These are phyloP conservation scores for Sphaerobolus stellatus DNA, from an alignment of 1,284 basidiomycete genomes.

Conservation along the genomic window DNA sequence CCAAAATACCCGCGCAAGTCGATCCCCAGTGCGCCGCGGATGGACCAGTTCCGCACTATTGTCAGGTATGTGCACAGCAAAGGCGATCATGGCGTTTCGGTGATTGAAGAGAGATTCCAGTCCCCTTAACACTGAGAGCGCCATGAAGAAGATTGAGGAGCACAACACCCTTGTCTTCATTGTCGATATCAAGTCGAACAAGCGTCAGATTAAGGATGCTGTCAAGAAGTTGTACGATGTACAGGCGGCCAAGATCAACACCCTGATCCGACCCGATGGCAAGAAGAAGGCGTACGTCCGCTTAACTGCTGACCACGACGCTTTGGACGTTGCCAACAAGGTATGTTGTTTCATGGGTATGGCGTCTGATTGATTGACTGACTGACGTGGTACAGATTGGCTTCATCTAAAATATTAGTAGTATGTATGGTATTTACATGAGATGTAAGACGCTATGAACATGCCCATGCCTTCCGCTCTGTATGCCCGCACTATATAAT, in stretches of 20 bases:
- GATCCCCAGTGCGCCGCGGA: conserved; percentile 90
- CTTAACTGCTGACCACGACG: conserved; percentile 93
- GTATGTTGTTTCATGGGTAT: conserved; percentile 45
- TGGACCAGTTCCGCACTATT: conserved; percentile 97
- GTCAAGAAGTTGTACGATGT: conserved; percentile 99
- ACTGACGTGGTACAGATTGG: conserved; percentile 56
- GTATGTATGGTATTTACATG: background rate
- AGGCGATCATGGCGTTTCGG: background rate
- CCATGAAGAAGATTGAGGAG: conserved; percentile 99
- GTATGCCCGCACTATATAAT: no score
- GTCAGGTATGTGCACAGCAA: conserved; percentile 61
- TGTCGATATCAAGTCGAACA: conserved; percentile 93
- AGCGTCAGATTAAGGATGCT: conserved; percentile 98
- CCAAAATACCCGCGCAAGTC: conserved; percentile 96
- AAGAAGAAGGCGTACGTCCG: conserved; percentile 99
- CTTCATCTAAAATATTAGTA: conserved; percentile 59
- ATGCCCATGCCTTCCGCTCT: background rate
- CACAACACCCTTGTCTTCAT: conserved; percentile 99
- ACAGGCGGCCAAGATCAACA: conserved; percentile 95
- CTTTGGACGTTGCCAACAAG: conserved; percentile 98
- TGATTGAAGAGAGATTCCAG: conserved; percentile 32
- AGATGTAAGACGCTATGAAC: background rate
- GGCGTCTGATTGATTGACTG: background rate
- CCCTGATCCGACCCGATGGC: conserved; percentile 97
- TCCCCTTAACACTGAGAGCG: conserved; percentile 81